Evolutionary conservation across 345 rosid genomes (phyloP).

Genomic region (Zanthoxylum bungeanum): DNA sequence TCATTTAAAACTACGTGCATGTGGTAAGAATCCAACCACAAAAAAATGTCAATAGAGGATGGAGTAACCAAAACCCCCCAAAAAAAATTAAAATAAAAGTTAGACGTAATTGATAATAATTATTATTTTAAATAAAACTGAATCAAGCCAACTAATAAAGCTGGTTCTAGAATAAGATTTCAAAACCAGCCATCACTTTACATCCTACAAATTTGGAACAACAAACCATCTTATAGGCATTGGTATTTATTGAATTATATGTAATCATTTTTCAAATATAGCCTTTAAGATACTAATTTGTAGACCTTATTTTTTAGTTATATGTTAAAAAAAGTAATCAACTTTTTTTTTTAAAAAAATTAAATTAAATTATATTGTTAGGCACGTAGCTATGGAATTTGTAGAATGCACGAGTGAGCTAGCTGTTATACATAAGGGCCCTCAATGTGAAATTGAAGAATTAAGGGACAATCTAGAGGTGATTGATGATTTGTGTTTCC

Average conservation of each 20-base stretch:
- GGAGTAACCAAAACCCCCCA: no score
- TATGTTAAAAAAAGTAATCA: not conserved
- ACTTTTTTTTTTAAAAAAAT: no score
- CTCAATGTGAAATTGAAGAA: not conserved
- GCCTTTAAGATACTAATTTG: not conserved
- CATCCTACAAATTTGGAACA: conserved; percentile 20
- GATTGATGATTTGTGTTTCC: conserved; percentile 10
- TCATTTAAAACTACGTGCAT: no score
- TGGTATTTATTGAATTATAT: not conserved
- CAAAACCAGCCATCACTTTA: not conserved
- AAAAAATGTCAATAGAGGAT: no score
- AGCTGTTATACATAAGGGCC: conserved; percentile 30
- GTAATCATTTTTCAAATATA: not conserved
- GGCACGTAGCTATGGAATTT: conserved; percentile 5
- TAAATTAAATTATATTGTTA: no score
- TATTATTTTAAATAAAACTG: not conserved
- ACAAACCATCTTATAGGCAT: not conserved
- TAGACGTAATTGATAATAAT: not conserved
- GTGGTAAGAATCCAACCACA: no score
- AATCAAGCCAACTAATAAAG: not conserved
- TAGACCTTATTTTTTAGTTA: conserved; percentile 4
- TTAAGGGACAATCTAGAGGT: conserved; percentile 16
- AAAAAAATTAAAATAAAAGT: no score
- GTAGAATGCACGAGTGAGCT: not conserved
- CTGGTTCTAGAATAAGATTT: not conserved